phyloP scores from a whole-genome alignment of 2,329 filamentous ascomycete genomes.

The Cladobotryum protrusum region DNA sequence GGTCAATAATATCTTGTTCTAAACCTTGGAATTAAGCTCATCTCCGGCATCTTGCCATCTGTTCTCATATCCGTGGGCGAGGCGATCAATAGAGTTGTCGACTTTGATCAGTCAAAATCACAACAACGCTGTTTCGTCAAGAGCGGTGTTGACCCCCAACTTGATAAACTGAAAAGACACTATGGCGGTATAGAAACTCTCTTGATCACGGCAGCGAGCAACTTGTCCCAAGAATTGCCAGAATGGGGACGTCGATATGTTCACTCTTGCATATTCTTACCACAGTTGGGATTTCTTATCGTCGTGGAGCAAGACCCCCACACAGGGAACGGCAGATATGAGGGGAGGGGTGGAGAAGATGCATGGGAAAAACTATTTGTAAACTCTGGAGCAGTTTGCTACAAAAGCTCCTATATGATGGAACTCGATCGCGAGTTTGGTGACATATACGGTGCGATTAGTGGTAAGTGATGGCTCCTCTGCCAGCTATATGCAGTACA shows the following conservation, averaged over 20 bases:
- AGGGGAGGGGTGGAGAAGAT: slow-evolving; percentile 48
- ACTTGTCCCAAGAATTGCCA: slow-evolving; percentile 59
- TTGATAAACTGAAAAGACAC: slow-evolving; percentile 71
- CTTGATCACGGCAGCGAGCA: slow-evolving; percentile 59
- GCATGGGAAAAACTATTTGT: slow-evolving; percentile 74
- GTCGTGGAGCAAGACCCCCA: slow-evolving; percentile 52
- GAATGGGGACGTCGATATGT: slow-evolving; percentile 47
- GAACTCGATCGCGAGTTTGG: slow-evolving; percentile 77
- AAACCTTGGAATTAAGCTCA: background rate
- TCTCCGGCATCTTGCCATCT: slow-evolving; percentile 51
- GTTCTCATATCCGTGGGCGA: slow-evolving; percentile 61
- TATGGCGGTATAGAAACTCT: slow-evolving; percentile 75
- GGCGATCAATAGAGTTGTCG: slow-evolving; percentile 66
- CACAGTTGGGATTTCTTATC: slow-evolving; percentile 85
- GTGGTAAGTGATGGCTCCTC: slow-evolving; percentile 48
- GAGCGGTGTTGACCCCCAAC: slow-evolving; percentile 61
- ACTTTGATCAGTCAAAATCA: slow-evolving; percentile 70
- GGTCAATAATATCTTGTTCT: background rate
- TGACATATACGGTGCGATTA: slow-evolving; percentile 78
- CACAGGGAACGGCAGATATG: slow-evolving; percentile 56
- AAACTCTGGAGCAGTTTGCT: slow-evolving; percentile 67
- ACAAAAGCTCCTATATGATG: slow-evolving; percentile 77
- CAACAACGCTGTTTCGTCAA: slow-evolving; percentile 68
- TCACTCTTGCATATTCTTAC: slow-evolving; percentile 80
- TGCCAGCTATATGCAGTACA: background rate